phyloP scores from a whole-genome alignment of 495 filamentous ascomycete genomes.

The Hypoxylon cercidicola region DNA sequence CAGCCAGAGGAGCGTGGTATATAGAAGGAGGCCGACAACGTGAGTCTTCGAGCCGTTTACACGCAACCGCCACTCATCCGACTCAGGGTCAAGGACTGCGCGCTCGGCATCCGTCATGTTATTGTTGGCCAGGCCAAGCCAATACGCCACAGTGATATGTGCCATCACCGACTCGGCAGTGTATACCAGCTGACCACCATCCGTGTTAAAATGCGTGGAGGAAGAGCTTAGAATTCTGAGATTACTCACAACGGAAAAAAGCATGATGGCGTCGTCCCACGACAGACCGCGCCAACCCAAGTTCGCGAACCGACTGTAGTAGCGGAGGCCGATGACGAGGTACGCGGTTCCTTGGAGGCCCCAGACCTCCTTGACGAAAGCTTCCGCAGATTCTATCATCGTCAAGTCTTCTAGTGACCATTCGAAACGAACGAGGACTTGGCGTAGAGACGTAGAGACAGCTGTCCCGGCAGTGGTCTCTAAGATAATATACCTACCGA shows the following conservation, averaged over 20 bases:
- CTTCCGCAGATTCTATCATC: conserved; percentile 21
- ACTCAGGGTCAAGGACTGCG: conserved; percentile 48
- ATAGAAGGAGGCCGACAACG: conserved; percentile 66
- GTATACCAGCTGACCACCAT: conserved; percentile 49
- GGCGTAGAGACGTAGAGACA: not conserved
- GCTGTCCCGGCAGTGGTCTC: not conserved
- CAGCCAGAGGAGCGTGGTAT: conserved; percentile 65
- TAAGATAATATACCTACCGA: not conserved
- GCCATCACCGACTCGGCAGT: conserved; percentile 49
- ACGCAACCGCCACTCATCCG: conserved; percentile 58
- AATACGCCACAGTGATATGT: conserved; percentile 43
- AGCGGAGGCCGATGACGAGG: conserved; percentile 42
- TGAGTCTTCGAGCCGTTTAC: conserved; percentile 68
- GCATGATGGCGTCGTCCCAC: conserved; percentile 66
- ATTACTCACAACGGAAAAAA: conserved; percentile 60
- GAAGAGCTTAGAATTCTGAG: not conserved
- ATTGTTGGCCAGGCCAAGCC: conserved; percentile 60
- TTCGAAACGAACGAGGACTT: not conserved
- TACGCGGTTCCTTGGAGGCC: conserved; percentile 45
- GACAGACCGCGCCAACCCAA: conserved; percentile 42
- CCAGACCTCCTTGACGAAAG: conserved; percentile 47
- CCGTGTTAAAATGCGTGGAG: conserved; percentile 7
- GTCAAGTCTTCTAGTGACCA: not conserved
- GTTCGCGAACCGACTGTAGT: conserved; percentile 38
- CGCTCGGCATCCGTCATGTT: conserved; percentile 63